Percentiles rank a stretch among this genome's conserved stretches.
phyloP scores from a whole-genome alignment of 208 protist genomes.

The Leishmania mexicana region DNA sequence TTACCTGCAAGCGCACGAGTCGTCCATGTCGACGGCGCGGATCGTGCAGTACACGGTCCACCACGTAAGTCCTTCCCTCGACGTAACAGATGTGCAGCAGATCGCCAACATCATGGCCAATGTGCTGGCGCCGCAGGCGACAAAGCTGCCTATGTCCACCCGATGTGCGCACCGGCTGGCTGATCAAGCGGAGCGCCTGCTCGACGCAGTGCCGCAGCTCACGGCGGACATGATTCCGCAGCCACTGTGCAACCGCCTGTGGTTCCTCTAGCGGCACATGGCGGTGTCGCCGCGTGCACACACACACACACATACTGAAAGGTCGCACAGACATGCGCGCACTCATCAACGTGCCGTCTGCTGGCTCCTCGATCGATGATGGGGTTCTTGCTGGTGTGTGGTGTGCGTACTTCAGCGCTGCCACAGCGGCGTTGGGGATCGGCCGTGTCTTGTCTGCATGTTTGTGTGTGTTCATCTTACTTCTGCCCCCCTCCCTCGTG shows the following conservation, averaged over 20 bases:
- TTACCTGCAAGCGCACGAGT: conserved; percentile 90
- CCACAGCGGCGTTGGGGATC: background rate
- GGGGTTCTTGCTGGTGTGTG: background rate
- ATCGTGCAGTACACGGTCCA: conserved; percentile 86
- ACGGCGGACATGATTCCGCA: conserved; percentile 72
- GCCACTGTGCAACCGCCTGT: conserved; percentile 70
- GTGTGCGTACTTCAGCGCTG: background rate
- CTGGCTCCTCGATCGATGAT: background rate
- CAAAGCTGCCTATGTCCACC: conserved; percentile 91
- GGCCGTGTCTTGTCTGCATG: background rate
- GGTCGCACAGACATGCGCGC: background rate
- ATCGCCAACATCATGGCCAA: conserved; percentile 77
- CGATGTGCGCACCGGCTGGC: conserved; percentile 84
- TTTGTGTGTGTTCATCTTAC: background rate
- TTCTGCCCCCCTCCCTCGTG: background rate
- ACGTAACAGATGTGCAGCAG: conserved; percentile 80
- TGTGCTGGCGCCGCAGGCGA: conserved; percentile 67
- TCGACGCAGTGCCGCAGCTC: conserved; percentile 79
- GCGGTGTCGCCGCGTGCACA: background rate
- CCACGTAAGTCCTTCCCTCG: conserved; percentile 66
- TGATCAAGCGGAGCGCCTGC: conserved; percentile 69
- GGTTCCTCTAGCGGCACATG: conserved; percentile 64
- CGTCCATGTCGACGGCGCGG: conserved; percentile 82
- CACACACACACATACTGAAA: too few species aligned
- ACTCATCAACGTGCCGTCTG: background rate